These are phyloP conservation scores for Karstenula rhodostoma DNA, from an alignment of 2,329 filamentous ascomycete species.

Conservation along the genomic window DNA sequence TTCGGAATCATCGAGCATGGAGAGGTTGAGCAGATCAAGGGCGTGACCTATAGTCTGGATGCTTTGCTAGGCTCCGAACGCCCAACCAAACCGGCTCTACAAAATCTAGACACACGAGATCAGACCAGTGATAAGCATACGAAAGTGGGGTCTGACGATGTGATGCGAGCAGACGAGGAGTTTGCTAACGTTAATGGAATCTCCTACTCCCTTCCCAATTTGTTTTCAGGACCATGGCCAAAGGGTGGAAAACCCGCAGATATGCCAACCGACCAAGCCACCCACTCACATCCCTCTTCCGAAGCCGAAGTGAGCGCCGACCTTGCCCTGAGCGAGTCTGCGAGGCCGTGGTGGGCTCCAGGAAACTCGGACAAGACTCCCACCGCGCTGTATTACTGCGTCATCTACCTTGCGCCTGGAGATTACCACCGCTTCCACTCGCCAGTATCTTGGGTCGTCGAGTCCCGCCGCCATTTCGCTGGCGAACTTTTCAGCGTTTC, in stretches of 20 bases:
- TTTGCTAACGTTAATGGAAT: constrained; percentile 96
- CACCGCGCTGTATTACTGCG: constrained; percentile 87
- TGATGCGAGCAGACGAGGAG: constrained; percentile 83
- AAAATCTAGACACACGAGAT: constrained; percentile 31
- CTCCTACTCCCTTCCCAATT: constrained; percentile 86
- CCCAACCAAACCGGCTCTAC: constrained; percentile 58
- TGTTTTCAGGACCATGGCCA: constrained; percentile 75
- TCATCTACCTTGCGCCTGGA: constrained; percentile 94
- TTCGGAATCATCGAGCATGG: constrained; percentile 91
- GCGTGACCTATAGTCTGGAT: constrained; percentile 96
- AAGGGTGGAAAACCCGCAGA: constrained; percentile 54
- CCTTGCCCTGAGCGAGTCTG: constrained; percentile 71
- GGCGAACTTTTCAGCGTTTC: constrained; percentile 96
- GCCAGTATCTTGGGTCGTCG: constrained; percentile 92
- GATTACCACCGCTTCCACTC: constrained; percentile 99
- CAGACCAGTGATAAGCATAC: constrained; percentile 36
- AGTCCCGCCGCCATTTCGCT: constrained; percentile 94
- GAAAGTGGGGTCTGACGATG: constrained; percentile 62
- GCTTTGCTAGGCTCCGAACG: constrained; percentile 75
- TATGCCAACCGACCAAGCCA: constrained; percentile 77
- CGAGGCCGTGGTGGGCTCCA: constrained; percentile 62
- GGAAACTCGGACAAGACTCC: constrained; percentile 48
- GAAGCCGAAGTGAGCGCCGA: constrained; percentile 86
- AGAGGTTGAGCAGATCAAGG: constrained; percentile 98
- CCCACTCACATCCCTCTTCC: constrained; percentile 70